Evolutionary conservation across 805 yeast species (phyloP).

Genomic region (Allodekkera sacchari): DNA sequence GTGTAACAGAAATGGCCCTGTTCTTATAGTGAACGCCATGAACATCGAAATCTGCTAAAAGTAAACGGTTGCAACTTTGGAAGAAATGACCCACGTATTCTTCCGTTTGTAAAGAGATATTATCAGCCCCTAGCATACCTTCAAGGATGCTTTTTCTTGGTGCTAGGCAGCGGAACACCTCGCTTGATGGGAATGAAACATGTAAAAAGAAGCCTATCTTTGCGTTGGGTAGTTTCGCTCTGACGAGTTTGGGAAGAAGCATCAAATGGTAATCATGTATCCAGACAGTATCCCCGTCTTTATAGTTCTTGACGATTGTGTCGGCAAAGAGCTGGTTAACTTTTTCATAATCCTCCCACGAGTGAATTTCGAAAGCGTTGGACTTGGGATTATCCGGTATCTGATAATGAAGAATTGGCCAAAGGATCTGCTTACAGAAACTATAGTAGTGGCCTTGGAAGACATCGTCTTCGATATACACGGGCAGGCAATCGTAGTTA

Average conservation of each 20-base stretch:
- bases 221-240: slow-evolving; percentile 69
- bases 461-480: slow-evolving; percentile 67
- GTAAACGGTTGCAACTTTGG: slow-evolving; percentile 78
- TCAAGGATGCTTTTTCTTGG: slow-evolving; percentile 67
- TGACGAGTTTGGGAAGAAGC: slow-evolving; percentile 77
- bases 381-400: slow-evolving; percentile 93
- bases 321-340: slow-evolving; percentile 79
- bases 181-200: slow-evolving; percentile 91
- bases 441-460: slow-evolving; percentile 88
- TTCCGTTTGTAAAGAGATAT: slow-evolving; percentile 81
- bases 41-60: slow-evolving; percentile 74
- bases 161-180: slow-evolving; percentile 89
- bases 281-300: slow-evolving; percentile 78
- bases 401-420: slow-evolving; percentile 94
- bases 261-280: slow-evolving; percentile 89
- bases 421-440: slow-evolving; percentile 86
- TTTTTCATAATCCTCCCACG: slow-evolving; percentile 77
- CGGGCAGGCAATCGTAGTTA: slow-evolving; percentile 53
- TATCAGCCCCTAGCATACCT: slow-evolving; percentile 86
- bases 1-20: slow-evolving; percentile 43
- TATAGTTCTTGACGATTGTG: slow-evolving; percentile 56
- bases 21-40: slow-evolving; percentile 55
- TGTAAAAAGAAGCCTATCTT: slow-evolving; percentile 89
- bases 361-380: slow-evolving; percentile 90
- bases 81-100: slow-evolving; percentile 92